Percentiles rank a stretch among this genome's conserved stretches.
phyloP scores from a whole-genome alignment of 2,329 filamentous ascomycete genomes.

The Scytalidium lignicola region DNA sequence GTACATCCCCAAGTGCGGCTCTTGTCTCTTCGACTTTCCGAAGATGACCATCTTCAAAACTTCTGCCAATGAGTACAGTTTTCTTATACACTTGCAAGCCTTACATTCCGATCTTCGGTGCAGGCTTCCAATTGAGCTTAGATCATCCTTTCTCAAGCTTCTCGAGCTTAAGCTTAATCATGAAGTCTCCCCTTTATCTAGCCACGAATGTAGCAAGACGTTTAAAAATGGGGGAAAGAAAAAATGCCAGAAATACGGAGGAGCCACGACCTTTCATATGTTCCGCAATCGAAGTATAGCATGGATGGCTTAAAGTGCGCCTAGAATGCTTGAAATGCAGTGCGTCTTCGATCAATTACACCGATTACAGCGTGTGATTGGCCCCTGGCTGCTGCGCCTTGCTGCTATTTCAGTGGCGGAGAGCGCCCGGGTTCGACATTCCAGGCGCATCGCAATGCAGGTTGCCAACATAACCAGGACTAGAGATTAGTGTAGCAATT shows the following conservation, averaged over 20 bases:
- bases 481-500: too few relatives aligned
- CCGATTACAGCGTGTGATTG: neutral
- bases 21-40: slow-evolving; percentile 20
- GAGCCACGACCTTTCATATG: neutral
- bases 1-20: slow-evolving; percentile 1
- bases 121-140: neutral
- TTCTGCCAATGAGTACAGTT: neutral
- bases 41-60: slow-evolving; percentile 24
- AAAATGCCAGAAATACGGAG: neutral
- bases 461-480: too few relatives aligned
- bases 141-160: neutral
- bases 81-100: neutral
- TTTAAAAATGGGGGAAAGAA: neutral
- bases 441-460: neutral
- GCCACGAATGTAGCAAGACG: neutral
- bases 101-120: neutral
- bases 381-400: neutral
- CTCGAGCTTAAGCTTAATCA: too few relatives aligned
- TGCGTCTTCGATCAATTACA: neutral
- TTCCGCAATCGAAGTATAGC: neutral
- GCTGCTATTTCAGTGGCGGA: neutral
- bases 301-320: neutral
- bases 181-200: too few relatives aligned
- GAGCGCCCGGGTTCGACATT: too few relatives aligned
- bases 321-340: neutral